Conservation (phyloP, 768 basidiomycete genomes). For the Panellus pusillus region DNA sequence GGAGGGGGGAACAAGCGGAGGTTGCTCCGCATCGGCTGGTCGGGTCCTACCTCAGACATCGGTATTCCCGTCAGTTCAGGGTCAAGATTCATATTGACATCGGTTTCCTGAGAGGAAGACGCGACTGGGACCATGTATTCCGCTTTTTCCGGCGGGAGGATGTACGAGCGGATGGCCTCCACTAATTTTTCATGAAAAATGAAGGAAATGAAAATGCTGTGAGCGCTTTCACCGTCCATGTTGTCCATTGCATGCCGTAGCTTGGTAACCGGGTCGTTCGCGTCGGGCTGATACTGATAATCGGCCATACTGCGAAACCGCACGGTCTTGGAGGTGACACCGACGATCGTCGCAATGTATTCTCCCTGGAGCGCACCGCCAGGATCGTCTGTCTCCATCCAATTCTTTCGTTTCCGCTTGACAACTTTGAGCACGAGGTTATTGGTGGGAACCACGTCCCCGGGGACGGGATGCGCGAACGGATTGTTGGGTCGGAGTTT, state of each 20-base stretch:
- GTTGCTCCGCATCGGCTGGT: slow-evolving; percentile 44
- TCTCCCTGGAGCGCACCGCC: slow-evolving; percentile 50
- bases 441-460: slow-evolving; percentile 72
- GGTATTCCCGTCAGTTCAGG: slow-evolving; percentile 39
- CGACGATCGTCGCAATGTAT: slow-evolving; percentile 72
- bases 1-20: slow-evolving; percentile 86
- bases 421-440: slow-evolving; percentile 87
- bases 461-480: slow-evolving; percentile 82
- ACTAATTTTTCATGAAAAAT: slow-evolving; percentile 44
- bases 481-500: slow-evolving; percentile 70
- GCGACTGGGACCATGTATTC: slow-evolving; percentile 48
- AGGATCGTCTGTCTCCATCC: slow-evolving; percentile 26
- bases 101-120: slow-evolving; percentile 20
- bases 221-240: slow-evolving; percentile 70
- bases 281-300: slow-evolving; percentile 82
- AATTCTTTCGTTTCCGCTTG: slow-evolving; percentile 51
- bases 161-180: slow-evolving; percentile 68
- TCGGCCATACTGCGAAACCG: slow-evolving; percentile 96
- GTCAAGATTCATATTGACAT: slow-evolving; percentile 49
- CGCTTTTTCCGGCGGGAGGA: slow-evolving; percentile 66
- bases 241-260: slow-evolving; percentile 72
- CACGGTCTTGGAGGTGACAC: slow-evolving; percentile 76
- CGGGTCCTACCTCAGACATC: slow-evolving; percentile 10
- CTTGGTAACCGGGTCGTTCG: slow-evolving; percentile 65
- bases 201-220: not conserved